Evolutionary conservation across 2,329 filamentous ascomycete species (phyloP).

Genomic region (Ampelomyces quisqualis): DNA sequence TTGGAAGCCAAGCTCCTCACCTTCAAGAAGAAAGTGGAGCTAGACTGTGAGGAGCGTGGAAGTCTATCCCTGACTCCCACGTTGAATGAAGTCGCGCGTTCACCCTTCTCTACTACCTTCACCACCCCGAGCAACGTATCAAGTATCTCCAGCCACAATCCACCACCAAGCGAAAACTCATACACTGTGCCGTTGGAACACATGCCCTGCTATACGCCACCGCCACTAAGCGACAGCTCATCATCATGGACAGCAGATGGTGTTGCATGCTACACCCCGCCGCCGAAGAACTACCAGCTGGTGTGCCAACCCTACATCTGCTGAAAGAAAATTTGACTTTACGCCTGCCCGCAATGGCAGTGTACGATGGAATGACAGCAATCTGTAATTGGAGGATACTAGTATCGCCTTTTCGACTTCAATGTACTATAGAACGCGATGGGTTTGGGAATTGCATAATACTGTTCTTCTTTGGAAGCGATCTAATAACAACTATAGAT

Average conservation of each 20-base stretch:
- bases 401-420: too few species aligned
- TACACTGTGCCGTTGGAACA: neutral
- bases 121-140: neutral
- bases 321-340: neutral
- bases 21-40: constrained; percentile 4
- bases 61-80: neutral
- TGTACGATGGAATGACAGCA: neutral
- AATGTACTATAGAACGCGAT: too few species aligned
- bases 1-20: constrained; percentile 2
- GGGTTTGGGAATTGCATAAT: too few species aligned
- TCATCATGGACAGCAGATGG: constrained; percentile 1
- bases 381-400: too few species aligned
- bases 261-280: constrained; percentile 1
- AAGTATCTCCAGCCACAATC: neutral
- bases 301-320: constrained; percentile 1
- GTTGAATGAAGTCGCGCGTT: neutral
- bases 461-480: too few species aligned
- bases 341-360: too few species aligned
- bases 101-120: neutral
- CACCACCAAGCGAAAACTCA: constrained; percentile 1
- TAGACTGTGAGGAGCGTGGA: constrained; percentile 3
- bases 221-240: neutral
- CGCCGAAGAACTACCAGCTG: neutral
- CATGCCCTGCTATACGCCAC: neutral
- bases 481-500: too few species aligned